Evolutionary conservation across 768 basidiomycete species (phyloP), one percentile per base, ranked within the genome.

Genomic region (Termitomyces bulborhizus): DNA sequence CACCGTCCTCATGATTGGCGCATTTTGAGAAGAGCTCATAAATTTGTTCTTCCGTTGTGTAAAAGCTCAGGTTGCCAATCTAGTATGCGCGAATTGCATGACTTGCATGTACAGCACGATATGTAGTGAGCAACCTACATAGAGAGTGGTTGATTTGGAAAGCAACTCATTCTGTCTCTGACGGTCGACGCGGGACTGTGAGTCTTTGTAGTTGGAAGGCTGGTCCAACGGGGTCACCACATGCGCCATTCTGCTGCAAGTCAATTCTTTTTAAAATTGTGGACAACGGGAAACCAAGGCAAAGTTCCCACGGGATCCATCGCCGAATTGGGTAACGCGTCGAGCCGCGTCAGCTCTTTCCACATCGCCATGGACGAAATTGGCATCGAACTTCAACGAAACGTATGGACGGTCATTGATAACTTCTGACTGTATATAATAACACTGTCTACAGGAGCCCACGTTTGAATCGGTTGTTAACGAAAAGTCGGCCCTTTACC

Each of bases 121-220:
- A 18, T 60, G 60, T 63, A 32, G 13, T 58, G 47, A 48, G 53
- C 24, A 68, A 74, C 90, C 68, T 69, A 97, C 93, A 67, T 98
- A 98, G 59, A 98, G 79, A 2, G 96, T 98, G 26, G 85, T 84
- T 6, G 93, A 93, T 65, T 86, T 90, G 42, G 81, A 69, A 39
- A 97, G 83, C n/a, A 91, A 67, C 7, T 93, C 87, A 62, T 85
- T 81, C 66, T 95, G 93, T 60, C 71, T 85, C 61, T 82, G 78
- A 59, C 89, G 79, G 73, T 97, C 88, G 51, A 93, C 73, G 53
- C 87, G 82, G 39, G 79, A 76, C 71, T 95, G 90, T 13, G 91
- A 95, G 72, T 99, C 96, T 69, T 94, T 93, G 74, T 99, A 99
- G 69, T 93, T 93, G 5, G 94, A 97, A 45, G 94, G 95, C 69